Percentiles rank a stretch among this genome's conserved stretches.
phyloP scores from a whole-genome alignment of 139 green algal genomes.

The Chlorella sp. region DNA sequence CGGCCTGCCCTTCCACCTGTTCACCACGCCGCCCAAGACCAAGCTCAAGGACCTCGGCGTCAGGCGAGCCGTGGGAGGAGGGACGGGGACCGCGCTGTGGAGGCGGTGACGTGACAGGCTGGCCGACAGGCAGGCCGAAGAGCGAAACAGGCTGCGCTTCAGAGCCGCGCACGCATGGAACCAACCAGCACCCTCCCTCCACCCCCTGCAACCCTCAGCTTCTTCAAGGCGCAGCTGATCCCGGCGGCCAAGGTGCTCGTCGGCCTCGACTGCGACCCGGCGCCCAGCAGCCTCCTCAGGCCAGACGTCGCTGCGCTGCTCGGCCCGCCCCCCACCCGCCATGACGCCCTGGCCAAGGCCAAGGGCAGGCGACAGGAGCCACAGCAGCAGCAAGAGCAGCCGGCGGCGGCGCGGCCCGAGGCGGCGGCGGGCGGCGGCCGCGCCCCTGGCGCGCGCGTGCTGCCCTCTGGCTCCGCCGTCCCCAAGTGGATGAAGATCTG shows the following conservation, averaged over 20 bases:
- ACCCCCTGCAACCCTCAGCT: neutral
- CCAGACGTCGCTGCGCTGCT: slow-evolving; percentile 24
- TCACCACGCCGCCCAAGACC: slow-evolving; percentile 41
- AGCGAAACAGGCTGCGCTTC: too few species aligned
- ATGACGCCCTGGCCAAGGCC: neutral
- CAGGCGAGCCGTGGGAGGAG: neutral
- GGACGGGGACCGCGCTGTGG: neutral
- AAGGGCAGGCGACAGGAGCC: neutral
- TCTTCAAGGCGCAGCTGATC: slow-evolving; percentile 40
- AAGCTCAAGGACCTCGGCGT: neutral
- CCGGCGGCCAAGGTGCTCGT: slow-evolving; percentile 45
- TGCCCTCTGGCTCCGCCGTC: slow-evolving; percentile 12
- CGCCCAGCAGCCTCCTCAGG: slow-evolving; percentile 1
- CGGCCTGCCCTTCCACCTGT: slow-evolving; percentile 14
- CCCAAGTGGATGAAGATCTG: slow-evolving; percentile 44
- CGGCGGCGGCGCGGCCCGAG: neutral
- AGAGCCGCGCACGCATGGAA: neutral
- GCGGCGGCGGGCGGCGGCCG: neutral
- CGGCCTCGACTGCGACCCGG: slow-evolving; percentile 4
- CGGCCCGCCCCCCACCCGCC: slow-evolving; percentile 10
- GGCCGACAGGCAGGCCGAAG: too few species aligned
- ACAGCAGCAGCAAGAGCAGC: neutral
- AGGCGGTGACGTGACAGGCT: neutral
- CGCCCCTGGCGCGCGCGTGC: neutral
- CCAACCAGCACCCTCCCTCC: neutral